These are phyloP conservation scores for Penicillium ochrochloron DNA, from an alignment of 495 filamentous ascomycete genomes.

Conservation along the genomic window DNA sequence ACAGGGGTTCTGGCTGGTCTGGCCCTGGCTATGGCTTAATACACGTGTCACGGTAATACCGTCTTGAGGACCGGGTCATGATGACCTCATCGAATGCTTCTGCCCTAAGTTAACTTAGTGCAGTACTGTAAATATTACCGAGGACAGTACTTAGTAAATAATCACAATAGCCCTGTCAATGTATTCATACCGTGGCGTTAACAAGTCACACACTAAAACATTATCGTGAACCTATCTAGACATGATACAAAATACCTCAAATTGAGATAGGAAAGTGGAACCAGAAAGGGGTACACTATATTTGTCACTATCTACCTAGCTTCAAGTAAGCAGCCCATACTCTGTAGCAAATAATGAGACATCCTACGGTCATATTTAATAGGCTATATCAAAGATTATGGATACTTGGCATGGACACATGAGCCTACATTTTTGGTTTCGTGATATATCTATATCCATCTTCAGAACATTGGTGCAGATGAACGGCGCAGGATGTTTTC, in stretches of 20 bases:
- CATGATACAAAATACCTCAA: not conserved
- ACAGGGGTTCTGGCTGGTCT: slow-evolving; percentile 1
- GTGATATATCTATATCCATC: not conserved
- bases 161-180: not conserved
- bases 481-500: too few species aligned
- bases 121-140: not conserved
- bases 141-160: not conserved
- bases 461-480: too few species aligned
- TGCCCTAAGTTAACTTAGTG: not conserved
- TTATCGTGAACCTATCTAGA: not conserved
- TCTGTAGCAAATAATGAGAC: too few species aligned
- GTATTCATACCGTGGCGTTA: not conserved
- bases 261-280: too few species aligned
- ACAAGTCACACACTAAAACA: not conserved
- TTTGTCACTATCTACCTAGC: too few species aligned
- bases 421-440: not conserved
- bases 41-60: slow-evolving; percentile 17
- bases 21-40: not conserved
- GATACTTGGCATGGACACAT: not conserved
- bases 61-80: not conserved
- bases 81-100: slow-evolving; percentile 29
- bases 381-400: too few species aligned
- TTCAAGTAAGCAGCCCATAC: too few species aligned
- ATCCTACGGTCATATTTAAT: too few species aligned
- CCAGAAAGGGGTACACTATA: too few species aligned